A percentile compares a stretch with the other conserved stretches of the same genome.
Conservation (phyloP, 2,329 filamentous ascomycete genomes). For the Neobulgaria alba region DNA sequence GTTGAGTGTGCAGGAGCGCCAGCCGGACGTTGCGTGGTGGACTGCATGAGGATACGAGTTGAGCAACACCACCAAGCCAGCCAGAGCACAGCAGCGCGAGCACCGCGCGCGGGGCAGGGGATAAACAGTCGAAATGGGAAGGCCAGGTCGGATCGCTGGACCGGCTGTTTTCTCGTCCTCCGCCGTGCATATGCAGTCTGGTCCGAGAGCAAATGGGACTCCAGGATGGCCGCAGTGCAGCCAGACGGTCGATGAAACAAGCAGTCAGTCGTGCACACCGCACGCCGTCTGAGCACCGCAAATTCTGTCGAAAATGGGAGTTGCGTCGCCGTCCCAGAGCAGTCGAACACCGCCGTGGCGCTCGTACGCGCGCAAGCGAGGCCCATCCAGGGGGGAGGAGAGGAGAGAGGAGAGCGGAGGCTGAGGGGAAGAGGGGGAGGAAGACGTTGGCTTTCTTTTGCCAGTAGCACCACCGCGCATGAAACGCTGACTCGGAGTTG, state of each 20-base stretch:
- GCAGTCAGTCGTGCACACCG: conserved; percentile 1
- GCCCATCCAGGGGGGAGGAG: neutral
- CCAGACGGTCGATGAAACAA: conserved; percentile 16
- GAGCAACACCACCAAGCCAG: neutral
- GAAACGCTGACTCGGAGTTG: conserved; percentile 4
- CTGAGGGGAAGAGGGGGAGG: too few relatives aligned
- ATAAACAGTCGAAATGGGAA: too few relatives aligned
- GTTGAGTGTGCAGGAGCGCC: too few relatives aligned
- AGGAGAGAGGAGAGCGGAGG: too few relatives aligned
- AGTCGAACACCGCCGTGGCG: too few relatives aligned
- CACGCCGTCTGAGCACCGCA: neutral
- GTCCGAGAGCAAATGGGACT: conserved; percentile 9
- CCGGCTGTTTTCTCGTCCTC: conserved; percentile 7
- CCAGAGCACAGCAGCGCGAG: too few relatives aligned
- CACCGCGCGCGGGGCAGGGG: too few relatives aligned
- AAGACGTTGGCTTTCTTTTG: conserved; percentile 5
- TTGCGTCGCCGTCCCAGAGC: too few relatives aligned
- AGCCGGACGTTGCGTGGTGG: neutral
- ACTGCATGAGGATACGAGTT: conserved; percentile 5
- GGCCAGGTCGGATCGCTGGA: conserved; percentile 3
- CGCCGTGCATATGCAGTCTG: conserved; percentile 13
- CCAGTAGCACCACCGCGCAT: conserved; percentile 4
- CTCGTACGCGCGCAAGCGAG: neutral
- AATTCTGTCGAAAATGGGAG: too few relatives aligned
- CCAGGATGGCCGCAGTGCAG: conserved; percentile 15